Conservation (phyloP, 163 green algal species). For the Chlamydomonas reinhardtii region DNA sequence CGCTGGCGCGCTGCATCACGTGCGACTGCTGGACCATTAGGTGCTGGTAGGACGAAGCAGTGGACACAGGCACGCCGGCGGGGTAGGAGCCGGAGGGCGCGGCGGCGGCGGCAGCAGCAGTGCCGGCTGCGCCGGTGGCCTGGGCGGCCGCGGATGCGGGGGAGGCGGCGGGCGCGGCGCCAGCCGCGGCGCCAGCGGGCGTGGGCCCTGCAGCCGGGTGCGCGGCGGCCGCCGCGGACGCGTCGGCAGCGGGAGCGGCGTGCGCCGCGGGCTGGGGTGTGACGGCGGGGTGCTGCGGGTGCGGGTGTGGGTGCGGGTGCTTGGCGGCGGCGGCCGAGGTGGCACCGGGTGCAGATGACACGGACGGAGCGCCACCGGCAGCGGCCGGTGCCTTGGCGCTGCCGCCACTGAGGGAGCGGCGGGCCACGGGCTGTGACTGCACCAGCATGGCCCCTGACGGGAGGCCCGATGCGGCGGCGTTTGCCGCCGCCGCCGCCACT, state of each 20-base stretch:
- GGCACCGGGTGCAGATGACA: neutral
- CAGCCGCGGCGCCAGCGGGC: neutral
- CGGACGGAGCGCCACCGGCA: neutral
- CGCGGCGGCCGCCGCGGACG: neutral
- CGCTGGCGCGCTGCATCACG: constrained; percentile 32
- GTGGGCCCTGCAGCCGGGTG: neutral
- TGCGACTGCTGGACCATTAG: constrained; percentile 30
- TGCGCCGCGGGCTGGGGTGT: too few species aligned
- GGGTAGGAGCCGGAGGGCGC: neutral
- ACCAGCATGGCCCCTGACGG: constrained; percentile 9
- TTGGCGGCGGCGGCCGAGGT: neutral
- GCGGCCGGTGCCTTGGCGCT: constrained; percentile 10
- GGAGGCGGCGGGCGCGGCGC: constrained; percentile 1
- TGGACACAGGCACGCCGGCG: neutral
- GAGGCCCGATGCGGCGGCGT: neutral
- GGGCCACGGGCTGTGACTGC: constrained; percentile 8
- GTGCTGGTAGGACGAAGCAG: constrained; percentile 34
- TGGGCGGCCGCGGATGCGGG: neutral
- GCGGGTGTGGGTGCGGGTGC: neutral
- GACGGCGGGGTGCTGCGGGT: too few species aligned
- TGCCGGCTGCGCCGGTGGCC: neutral
- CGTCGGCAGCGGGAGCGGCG: neutral
- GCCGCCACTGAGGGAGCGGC: constrained; percentile 22
- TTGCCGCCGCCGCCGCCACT: neutral
- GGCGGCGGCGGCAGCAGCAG: neutral